Evolutionary conservation across 257 asterid species (phyloP), one percentile per base, ranked within the genome.

Genomic region (Scutellaria galericulata): DNA sequence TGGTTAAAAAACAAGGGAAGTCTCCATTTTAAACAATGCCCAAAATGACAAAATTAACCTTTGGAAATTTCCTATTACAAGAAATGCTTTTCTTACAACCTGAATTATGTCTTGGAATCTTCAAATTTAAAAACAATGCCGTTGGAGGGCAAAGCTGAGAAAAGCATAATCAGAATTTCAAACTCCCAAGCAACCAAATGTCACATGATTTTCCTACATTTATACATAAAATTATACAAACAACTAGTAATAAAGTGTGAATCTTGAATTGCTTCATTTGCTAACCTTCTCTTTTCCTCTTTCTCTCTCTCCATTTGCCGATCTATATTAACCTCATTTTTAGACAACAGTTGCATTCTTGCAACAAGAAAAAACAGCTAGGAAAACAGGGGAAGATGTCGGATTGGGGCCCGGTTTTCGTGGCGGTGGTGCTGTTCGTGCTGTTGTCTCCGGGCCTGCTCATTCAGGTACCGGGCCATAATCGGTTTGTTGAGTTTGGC

Each of bases 321-420:
- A 22, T 64, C 61, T 74, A 75, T 75, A 76, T 60, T 63, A 48
- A 63, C 3, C 73, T 61, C 53, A 64, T 50, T 54, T 18, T 10
- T 27, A 31, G 2, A 15, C 72, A n/a, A 60, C 20, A 46, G 41
- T 53, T 37, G 64, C 24, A 18, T 35, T 27, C 3, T 13, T 14
- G 39, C 62, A 11, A 11, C 60, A 20, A 46, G 22, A 64, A n/a
- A 9, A 53, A 50, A 8, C 37, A 31, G 37, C 37, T 31, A 7
- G 18, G 55, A 2, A 31, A 14, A 46, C 37, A 37, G 44, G 18
- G 12, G 5, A 69, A 77, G 78, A 93, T 91, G 97, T 70, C 96
- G 4, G 97, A 94, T 75, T 94, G 97, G 99, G 99, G 95, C 9
- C 97, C 97, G 18, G 96, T 89, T 51, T 86, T 91, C 64, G 95